These are phyloP conservation scores for Candida tammaniensis DNA, from an alignment of 805 yeast genomes.

Conservation along the genomic window DNA sequence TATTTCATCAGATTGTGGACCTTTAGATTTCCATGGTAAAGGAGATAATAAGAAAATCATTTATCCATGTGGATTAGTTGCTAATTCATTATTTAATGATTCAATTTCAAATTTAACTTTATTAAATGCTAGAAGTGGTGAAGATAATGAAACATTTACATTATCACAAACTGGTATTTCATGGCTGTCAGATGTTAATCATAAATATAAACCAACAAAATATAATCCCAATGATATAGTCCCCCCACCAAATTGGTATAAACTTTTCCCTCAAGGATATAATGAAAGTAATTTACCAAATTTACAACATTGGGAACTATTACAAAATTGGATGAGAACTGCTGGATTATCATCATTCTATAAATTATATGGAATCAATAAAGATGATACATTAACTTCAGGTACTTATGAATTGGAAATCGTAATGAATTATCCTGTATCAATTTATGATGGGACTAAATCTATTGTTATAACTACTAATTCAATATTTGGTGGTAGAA, in stretches of 20 bases:
- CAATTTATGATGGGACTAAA: slow-evolving; percentile 85
- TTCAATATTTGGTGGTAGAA: slow-evolving; percentile 83
- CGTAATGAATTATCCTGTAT: slow-evolving; percentile 77
- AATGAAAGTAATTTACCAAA: slow-evolving; percentile 79
- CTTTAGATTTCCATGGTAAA: slow-evolving; percentile 36
- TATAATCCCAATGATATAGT: slow-evolving; percentile 70
- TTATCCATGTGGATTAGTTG: slow-evolving; percentile 95
- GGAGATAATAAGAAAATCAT: slow-evolving; percentile 41
- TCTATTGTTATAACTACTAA: slow-evolving; percentile 78
- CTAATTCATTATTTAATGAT: slow-evolving; percentile 90
- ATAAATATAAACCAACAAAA: slow-evolving; percentile 66
- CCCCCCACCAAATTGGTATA: slow-evolving; percentile 93
- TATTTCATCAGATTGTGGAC: slow-evolving; percentile 42
- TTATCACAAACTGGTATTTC: slow-evolving; percentile 64
- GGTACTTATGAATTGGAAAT: slow-evolving; percentile 74
- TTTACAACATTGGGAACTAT: slow-evolving; percentile 70
- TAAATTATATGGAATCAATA: slow-evolving; percentile 78
- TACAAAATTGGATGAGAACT: slow-evolving; percentile 98
- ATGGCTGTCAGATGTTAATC: slow-evolving; percentile 73
- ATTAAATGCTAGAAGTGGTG: slow-evolving; percentile 43
- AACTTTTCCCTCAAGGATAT: slow-evolving; percentile 81
- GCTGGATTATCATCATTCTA: slow-evolving; percentile 90
- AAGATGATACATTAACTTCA: slow-evolving; percentile 46
- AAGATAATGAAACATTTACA: slow-evolving; percentile 40
- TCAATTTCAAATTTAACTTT: slow-evolving; percentile 58